Evolutionary conservation across 257 asterid species (phyloP).

Genomic region (Henckelia pumila): DNA sequence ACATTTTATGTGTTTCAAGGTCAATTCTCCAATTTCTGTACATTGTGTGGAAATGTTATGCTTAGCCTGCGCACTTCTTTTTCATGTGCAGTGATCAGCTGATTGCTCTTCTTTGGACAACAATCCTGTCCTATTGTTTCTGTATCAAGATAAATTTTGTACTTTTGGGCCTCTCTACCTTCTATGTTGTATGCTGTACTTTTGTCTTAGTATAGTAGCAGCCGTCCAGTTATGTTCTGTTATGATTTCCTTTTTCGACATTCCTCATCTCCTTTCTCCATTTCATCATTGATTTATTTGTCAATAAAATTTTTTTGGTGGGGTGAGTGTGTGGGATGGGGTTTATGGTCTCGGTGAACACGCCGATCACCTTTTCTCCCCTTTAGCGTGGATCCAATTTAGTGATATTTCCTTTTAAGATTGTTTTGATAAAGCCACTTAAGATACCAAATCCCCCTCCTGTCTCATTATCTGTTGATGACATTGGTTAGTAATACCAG

Average conservation of each 20-base stretch:
- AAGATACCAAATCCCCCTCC: neutral
- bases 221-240: neutral
- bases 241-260: neutral
- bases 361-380: neutral
- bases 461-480: neutral
- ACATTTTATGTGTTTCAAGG: constrained; percentile 2
- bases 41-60: constrained; percentile 2
- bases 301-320: neutral
- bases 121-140: constrained; percentile 15
- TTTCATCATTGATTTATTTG: neutral
- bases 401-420: neutral
- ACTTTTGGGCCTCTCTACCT: neutral
- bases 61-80: constrained; percentile 10
- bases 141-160: constrained; percentile 15
- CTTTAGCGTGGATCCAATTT: neutral
- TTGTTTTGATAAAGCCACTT: neutral
- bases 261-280: neutral
- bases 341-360: neutral
- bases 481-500: neutral
- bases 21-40: neutral
- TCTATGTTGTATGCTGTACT: neutral
- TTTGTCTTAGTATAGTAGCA: constrained; percentile 4
- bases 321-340: neutral
- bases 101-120: constrained; percentile 12
- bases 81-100: neutral